Conservation (phyloP, 2,329 filamentous ascomycete species). For the Ophiosphaerella herpotricha region DNA sequence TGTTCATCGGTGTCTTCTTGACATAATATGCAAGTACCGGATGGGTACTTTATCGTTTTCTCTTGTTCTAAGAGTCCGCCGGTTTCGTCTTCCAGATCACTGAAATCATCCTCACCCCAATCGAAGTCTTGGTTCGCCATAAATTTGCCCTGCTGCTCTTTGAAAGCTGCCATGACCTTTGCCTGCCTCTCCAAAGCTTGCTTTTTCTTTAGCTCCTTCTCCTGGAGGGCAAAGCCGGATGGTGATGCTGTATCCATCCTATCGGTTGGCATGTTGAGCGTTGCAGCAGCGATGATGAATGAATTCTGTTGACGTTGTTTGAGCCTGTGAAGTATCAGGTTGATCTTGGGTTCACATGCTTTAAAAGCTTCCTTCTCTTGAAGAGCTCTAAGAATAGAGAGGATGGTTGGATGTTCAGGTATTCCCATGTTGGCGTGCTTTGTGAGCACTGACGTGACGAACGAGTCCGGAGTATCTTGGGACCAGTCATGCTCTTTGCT, state of each 20-base stretch:
- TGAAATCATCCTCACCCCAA: conserved; percentile 83
- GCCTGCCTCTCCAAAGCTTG: conserved; percentile 88
- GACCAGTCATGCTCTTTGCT: conserved; percentile 50
- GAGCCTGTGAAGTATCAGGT: conserved; percentile 80
- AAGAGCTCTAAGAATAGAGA: conserved; percentile 58
- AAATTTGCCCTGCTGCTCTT: conserved; percentile 95
- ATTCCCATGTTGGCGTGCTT: conserved; percentile 58
- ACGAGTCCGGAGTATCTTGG: conserved; percentile 62
- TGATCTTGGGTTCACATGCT: conserved; percentile 81
- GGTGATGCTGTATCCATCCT: conserved; percentile 82
- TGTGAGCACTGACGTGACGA: conserved; percentile 72
- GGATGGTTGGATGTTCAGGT: conserved; percentile 50
- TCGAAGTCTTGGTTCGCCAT: conserved; percentile 86
- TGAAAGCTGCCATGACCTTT: conserved; percentile 96
- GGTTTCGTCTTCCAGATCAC: conserved; percentile 70
- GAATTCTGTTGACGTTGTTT: conserved; percentile 77
- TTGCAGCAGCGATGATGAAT: conserved; percentile 70
- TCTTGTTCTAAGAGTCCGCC: conserved; percentile 64
- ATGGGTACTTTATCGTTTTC: conserved; percentile 86
- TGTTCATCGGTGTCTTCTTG: conserved; percentile 94
- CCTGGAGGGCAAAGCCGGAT: conserved; percentile 64
- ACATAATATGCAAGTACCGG: conserved; percentile 91
- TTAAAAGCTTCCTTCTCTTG: conserved; percentile 74
- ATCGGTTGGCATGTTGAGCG: conserved; percentile 69
- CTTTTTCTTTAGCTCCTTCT: conserved; percentile 85